Conservation (phyloP, 805 yeast genomes). For the Torulaspora maleeae region DNA sequence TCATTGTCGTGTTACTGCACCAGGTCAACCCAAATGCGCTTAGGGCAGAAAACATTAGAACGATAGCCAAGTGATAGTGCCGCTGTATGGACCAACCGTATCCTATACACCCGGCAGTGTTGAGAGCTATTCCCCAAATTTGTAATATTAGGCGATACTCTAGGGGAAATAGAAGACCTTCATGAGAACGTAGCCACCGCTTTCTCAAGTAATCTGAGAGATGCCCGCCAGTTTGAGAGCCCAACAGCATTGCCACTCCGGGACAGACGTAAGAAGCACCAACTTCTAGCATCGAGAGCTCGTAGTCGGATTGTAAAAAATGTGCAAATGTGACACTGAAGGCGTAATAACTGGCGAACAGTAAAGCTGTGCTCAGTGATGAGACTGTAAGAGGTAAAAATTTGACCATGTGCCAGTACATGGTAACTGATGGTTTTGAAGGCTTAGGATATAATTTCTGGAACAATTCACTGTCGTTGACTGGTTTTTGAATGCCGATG, state of each 20-base stretch:
- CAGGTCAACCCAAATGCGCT: constrained; percentile 53
- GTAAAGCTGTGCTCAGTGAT: constrained; percentile 44
- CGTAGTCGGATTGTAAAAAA: constrained; percentile 38
- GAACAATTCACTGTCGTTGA: constrained; percentile 18
- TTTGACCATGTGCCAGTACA: constrained; percentile 37
- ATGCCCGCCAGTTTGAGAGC: constrained; percentile 48
- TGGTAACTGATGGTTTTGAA: constrained; percentile 41
- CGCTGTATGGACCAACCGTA: constrained; percentile 50
- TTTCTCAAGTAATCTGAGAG: constrained; percentile 41
- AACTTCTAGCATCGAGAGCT: constrained; percentile 35
- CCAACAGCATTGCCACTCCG: constrained; percentile 45
- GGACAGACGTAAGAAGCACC: constrained; percentile 51
- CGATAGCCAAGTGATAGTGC: constrained; percentile 37
- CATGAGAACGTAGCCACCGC: constrained; percentile 28
- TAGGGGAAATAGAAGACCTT: constrained; percentile 37
- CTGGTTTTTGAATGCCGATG: constrained; percentile 32
- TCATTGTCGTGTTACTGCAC: constrained; percentile 50
- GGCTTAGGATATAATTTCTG: constrained; percentile 40
- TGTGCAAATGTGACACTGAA: constrained; percentile 48
- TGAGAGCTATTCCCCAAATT: constrained; percentile 40
- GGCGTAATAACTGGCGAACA: constrained; percentile 54
- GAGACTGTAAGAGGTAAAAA: constrained; percentile 44
- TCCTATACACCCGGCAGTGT: constrained; percentile 44
- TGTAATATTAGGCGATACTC: constrained; percentile 46
- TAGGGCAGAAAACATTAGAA: constrained; percentile 43